Evolutionary conservation across 805 yeast species (phyloP).

Genomic region (Ogataea henricii): DNA sequence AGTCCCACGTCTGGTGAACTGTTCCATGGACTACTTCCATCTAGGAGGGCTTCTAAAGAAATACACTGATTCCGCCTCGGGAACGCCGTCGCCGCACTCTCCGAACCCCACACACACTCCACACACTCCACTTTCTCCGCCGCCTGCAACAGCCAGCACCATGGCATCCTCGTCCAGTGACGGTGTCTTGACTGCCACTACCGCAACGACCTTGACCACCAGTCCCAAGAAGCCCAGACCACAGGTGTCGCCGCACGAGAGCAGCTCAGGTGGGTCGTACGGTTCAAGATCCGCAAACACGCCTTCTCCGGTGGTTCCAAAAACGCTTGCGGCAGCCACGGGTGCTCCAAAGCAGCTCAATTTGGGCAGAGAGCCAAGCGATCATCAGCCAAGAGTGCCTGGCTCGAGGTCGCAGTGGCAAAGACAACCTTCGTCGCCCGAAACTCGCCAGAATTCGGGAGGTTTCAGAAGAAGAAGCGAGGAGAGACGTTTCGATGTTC

Average conservation of each 20-base stretch:
- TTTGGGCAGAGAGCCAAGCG: neutral
- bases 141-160: conserved; percentile 16
- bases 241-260: neutral
- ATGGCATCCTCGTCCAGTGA: conserved; percentile 11
- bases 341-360: neutral
- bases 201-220: conserved; percentile 13
- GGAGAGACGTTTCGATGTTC: no score
- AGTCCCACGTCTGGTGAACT: conserved; percentile 53
- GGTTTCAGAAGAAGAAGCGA: no score
- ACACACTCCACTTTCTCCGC: neutral
- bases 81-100: neutral
- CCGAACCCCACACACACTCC: neutral
- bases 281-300: neutral
- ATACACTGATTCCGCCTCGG: neutral
- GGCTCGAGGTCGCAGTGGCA: neutral
- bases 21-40: conserved; percentile 42
- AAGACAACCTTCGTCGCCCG: neutral
- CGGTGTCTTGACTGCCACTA: conserved; percentile 16
- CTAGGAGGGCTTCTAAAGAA: conserved; percentile 24
- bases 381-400: neutral
- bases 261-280: neutral
- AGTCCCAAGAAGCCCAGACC: conserved; percentile 1
- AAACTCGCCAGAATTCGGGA: neutral
- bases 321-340: neutral
- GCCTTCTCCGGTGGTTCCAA: neutral